phyloP scores from a whole-genome alignment of 169 alveolate species.

The Babesia bigemina region DNA sequence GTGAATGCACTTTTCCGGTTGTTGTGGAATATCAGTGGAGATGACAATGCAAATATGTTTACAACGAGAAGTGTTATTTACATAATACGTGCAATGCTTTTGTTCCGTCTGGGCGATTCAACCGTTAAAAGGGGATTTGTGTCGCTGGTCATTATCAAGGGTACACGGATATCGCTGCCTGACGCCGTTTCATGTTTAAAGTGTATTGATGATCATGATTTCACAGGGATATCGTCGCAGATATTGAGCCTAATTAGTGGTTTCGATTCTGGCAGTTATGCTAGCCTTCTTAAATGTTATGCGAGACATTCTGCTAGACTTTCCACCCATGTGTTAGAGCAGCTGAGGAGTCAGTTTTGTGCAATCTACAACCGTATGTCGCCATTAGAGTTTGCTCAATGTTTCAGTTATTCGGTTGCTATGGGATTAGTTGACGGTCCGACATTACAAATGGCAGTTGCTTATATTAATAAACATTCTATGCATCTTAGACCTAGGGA shows the following conservation, averaged over 20 bases:
- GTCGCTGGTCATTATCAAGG: not conserved
- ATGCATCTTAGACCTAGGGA: slow-evolving; percentile 7
- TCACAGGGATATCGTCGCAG: not conserved
- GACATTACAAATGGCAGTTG: not conserved
- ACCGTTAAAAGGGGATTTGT: not conserved
- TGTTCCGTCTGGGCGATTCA: not conserved
- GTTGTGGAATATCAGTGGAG: not conserved
- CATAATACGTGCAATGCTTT: not conserved
- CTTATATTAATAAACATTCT: not conserved
- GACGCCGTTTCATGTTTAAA: not conserved
- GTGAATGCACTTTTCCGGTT: not conserved
- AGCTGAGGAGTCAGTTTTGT: not conserved
- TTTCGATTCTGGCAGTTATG: not conserved
- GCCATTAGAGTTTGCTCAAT: not conserved
- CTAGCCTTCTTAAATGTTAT: slow-evolving; percentile 2
- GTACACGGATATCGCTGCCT: not conserved
- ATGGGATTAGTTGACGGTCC: not conserved
- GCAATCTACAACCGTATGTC: not conserved
- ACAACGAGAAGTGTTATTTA: not conserved
- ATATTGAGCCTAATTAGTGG: not conserved
- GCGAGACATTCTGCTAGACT: not conserved
- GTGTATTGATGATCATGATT: not conserved
- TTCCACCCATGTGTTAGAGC: not conserved
- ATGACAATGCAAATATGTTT: not conserved
- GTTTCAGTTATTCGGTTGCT: not conserved